Base-by-base conservation (phyloP, 257 asterid genomes). In the Plantago major region DNA sequence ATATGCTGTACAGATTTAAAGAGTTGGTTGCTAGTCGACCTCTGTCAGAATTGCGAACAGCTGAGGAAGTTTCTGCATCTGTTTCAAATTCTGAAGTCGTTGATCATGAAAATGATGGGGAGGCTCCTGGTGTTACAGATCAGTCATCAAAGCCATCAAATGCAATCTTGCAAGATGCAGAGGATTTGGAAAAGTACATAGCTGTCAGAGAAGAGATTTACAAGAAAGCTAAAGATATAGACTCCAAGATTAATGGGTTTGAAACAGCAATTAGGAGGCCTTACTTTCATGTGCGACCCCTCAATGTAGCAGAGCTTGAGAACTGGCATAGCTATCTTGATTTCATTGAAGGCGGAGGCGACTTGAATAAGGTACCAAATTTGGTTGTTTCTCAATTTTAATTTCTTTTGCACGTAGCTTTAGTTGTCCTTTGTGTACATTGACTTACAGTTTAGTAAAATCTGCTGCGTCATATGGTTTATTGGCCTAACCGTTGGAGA, bases 241-340 rank as follows among this genome's bases (percentile, higher is more conserved):
- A 93, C 81, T 80, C 86, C 71, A 93, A 76, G 92, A 93, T 89
- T 63, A 63, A 85, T 77, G 96, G 96, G 68, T 93, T 85, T 74
- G 99, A 93, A 84, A 82, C 94, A 58, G 94, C 97, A 61, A 85
- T 93, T 58, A 79, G 92, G 70, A 85, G 99, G 88, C 99, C 99
- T 43, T 93, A 93, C 76, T 93, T 89, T 68, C 99, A 89, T 77
- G 97, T 93, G 63, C 90, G 95, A 28, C 96, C 96, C 62, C 95
- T 89, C 63, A 84, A 83, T 76, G 80, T 74, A 18, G 85, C 83
- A 3, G 99, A 93, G 82, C 97, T 93, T 73, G 99, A 89, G 64
- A 93, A 93, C 73, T 93, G 99, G 99, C 97, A 93, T 62, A 82
- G 55, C 76, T 93, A 89, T 78, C 95, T 93, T 60, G 89, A 89